Evolutionary conservation across 2,329 filamentous ascomycete species (phyloP).

Genomic region (Claviceps digitariae): DNA sequence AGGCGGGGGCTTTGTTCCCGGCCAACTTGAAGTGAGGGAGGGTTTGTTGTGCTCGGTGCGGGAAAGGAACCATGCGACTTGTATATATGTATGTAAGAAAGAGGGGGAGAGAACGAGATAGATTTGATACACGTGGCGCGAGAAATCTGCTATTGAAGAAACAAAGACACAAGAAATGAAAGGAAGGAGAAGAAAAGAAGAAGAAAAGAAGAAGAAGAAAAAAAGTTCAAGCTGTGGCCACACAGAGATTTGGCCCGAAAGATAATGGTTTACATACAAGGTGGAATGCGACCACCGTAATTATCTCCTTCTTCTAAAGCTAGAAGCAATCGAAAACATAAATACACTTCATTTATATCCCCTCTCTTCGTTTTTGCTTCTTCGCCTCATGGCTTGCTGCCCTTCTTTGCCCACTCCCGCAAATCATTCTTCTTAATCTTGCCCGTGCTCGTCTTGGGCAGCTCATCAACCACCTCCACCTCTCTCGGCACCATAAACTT

Average conservation of each 20-base stretch:
- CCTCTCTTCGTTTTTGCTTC: not conserved
- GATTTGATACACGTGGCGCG: too few species aligned
- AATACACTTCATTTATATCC: not conserved
- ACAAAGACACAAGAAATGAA: too few species aligned
- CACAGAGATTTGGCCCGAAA: too few species aligned
- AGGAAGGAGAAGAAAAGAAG: too few species aligned
- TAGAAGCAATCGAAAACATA: not conserved
- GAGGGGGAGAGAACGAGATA: not conserved
- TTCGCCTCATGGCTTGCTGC: slow-evolving; percentile 7
- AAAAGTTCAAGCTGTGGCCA: too few species aligned
- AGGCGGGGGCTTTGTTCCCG: slow-evolving; percentile 17
- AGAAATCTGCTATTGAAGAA: too few species aligned
- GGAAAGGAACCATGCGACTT: too few species aligned
- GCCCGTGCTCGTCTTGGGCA: slow-evolving; percentile 94
- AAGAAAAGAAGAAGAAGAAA: too few species aligned
- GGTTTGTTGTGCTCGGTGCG: not conserved
- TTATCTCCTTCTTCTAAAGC: not conserved
- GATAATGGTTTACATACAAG: too few species aligned
- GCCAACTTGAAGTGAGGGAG: slow-evolving; percentile 13
- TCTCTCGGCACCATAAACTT: slow-evolving; percentile 74
- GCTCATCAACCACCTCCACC: slow-evolving; percentile 66
- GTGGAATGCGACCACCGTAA: too few species aligned
- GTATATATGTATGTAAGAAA: too few species aligned
- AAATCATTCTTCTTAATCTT: slow-evolving; percentile 95
- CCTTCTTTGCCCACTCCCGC: slow-evolving; percentile 57